Evolutionary conservation across 257 asterid genomes (phyloP).

Genomic region (Salvia miltiorrhiza): DNA sequence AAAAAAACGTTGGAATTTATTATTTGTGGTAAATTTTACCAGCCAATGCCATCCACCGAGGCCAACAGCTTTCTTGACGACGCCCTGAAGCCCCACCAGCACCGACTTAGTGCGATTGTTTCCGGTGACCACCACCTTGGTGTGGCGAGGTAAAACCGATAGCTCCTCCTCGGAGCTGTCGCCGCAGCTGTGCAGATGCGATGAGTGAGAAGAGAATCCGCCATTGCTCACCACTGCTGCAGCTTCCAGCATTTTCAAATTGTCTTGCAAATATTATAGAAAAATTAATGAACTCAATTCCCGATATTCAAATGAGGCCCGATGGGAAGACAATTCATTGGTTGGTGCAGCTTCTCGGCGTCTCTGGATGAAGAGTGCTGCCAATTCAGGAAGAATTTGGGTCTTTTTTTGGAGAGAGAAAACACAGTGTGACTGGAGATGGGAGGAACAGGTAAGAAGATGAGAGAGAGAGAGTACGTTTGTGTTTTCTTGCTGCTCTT

Average conservation of each 20-base stretch:
- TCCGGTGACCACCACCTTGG: conserved; percentile 93
- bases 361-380: conserved; percentile 19
- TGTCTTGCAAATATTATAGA: not conserved
- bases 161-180: conserved; percentile 93
- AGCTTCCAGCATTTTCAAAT: conserved; percentile 51
- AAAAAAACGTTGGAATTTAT: not conserved
- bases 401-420: conserved; percentile 34
- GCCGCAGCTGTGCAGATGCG: conserved; percentile 66
- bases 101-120: conserved; percentile 91
- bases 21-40: conserved; percentile 28
- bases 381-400: conserved; percentile 36
- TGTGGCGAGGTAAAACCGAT: conserved; percentile 78
- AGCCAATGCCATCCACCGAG: conserved; percentile 99
- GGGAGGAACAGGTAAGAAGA: not conserved
- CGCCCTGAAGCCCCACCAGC: conserved; percentile 86
- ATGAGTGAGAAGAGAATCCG: conserved; percentile 46
- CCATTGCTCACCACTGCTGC: conserved; percentile 53
- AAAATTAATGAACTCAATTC: not conserved
- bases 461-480: conserved; percentile 33
- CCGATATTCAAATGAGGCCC: not conserved
- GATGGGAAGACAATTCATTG: conserved; percentile 34
- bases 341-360: conserved; percentile 23
- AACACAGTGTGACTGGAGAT: conserved; percentile 38
- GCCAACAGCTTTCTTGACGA: conserved; percentile 92
- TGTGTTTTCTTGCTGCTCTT: conserved; percentile 26